phyloP scores from a whole-genome alignment of 176 grass and related monocot species.

The Oryza rufipogon region DNA sequence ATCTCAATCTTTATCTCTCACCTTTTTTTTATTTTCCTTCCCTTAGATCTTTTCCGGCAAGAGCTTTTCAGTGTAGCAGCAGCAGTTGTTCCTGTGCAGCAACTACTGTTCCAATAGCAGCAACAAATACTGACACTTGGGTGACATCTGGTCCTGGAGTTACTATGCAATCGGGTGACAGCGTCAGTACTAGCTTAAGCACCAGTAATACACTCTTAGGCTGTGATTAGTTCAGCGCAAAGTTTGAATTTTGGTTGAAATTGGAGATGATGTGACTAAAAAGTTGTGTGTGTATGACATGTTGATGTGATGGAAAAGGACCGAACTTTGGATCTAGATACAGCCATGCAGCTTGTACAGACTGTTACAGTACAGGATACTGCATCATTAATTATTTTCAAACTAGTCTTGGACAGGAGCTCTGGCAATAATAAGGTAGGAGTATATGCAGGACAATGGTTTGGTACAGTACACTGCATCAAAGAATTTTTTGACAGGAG shows the following conservation, averaged over 20 bases:
- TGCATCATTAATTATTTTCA: neutral
- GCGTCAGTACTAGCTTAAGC: no score
- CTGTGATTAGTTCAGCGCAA: no score
- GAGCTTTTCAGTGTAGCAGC: neutral
- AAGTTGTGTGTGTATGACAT: no score
- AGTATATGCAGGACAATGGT: neutral
- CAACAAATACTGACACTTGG: neutral
- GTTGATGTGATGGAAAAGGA: no score
- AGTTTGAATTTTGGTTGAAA: no score
- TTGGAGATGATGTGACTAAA: no score
- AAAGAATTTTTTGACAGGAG: neutral
- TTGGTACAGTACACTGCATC: neutral
- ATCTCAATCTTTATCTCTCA: neutral
- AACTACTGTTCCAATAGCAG: neutral
- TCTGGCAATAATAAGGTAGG: neutral
- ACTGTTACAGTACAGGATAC: neutral
- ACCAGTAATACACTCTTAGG: no score
- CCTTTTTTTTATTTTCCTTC: neutral
- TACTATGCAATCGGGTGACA: no score
- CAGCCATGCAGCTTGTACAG: neutral
- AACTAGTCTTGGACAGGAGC: neutral
- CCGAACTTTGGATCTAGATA: no score
- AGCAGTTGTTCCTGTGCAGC: neutral
- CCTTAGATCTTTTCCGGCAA: neutral
- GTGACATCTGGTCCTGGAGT: neutral